Evolutionary conservation across 306 rosid species (phyloP), one percentile per base, ranked within the genome.

Genomic region (Ammopiptanthus mongolicus): DNA sequence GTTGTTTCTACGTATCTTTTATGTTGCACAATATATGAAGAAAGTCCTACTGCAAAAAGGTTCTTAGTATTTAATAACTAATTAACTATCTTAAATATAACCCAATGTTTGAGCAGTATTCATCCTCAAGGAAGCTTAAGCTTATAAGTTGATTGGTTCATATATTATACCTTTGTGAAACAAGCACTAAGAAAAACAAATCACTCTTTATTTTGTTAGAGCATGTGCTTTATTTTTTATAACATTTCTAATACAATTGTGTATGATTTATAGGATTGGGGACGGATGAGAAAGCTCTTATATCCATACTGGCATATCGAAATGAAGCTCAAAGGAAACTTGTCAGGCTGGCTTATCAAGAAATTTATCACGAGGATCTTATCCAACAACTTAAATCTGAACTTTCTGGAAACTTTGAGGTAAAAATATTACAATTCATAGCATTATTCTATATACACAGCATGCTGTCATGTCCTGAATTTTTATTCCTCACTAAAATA

Each of bases 401-500:
- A 73, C 82, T 87, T 66, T 84, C 88, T 11, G 91, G 88, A 60
- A 76, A 73, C 70, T 80, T 87, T 33, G 84, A 74, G 87, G 91
- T 87, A 18, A 19, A 36, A 69, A n/a, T 44, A 31, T 46, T 23
- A 14, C 28, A 60, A 42, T 31, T 53, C 76, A 56, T 17, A 47
- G 3, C 65, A 52, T 5, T 5, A 14, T 44, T 25, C 41, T 11
- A 53, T 19, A 18, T 0, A 18, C 3, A 6, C 58, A 19, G 8
- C 5, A 8, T 52, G 29, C 44, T 8, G 6, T 36, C 6, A 36
- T 8, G 2, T 36, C 8, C 41, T 36, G 2, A 36, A 7, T 6
- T 36, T 34, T 34, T 6, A 6, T 5, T 34, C 34, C 34, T 29
- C 2, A 10, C 59, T 18, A 52, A 8, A 52, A 52, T 11, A 18